Evolutionary conservation across 305 asterid genomes (phyloP), one percentile per base, ranked within the genome.

Genomic region (Solanum hybrid): DNA sequence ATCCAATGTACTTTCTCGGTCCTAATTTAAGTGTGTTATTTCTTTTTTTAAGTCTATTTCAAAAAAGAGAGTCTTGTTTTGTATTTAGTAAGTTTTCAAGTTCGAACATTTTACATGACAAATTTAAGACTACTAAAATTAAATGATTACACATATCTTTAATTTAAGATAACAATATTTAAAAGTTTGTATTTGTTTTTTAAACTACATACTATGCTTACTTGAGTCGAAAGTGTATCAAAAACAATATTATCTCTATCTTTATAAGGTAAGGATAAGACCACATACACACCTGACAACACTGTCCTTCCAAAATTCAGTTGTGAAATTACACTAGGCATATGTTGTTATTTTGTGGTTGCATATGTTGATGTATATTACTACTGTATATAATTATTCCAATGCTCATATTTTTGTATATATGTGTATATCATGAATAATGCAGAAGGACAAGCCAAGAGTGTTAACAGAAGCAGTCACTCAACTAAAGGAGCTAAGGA

Each of bases 401-500:
- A 20, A 14, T 39, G 18, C 28, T 42, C 26, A 16, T 82, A 9
- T 14, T 26, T 40, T 13, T 42, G 35, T 26, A 14, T 36, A 29
- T 51, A 51, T 51, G 64, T 82, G 11, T 20, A 13, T 78, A 3
- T 22, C 22, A 31, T 88, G 35, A 40, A 39, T 87, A 74, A 28
- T 14, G 89, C 89, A 92, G 93, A 92, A 88, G 77, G 92, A 92
- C 86, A 92, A 91, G 26, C 90, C 94, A 4, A 89, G 92, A 76
- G 94, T 92, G 34, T 90, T 92, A 24, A 91, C 42, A 18, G 94
- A 91, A 71, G 88, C 92, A 28, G 94, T 92, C 42, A 81, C 89
- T 13, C 87, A 79, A n/a, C 79, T 92, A 31, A 91, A 61, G 89
- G 93, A 91, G 89, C 82, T 92, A 35, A 89, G 86, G 83, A 86